These are phyloP conservation scores for Flaveria linearis DNA, from an alignment of 129 eudicot genomes.

Conservation along the genomic window DNA sequence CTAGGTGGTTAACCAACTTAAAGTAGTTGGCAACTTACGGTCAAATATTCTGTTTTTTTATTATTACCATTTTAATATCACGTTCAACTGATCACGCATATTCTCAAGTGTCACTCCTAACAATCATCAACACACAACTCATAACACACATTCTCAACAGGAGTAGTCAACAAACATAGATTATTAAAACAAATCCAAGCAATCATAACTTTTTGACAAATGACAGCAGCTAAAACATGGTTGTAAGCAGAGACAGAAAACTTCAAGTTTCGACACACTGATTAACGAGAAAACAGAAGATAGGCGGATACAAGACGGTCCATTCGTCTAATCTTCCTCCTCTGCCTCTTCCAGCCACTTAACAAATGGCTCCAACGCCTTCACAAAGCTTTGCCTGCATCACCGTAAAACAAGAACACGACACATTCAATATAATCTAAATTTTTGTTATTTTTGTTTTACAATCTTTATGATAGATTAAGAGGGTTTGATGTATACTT, in stretches of 20 bases:
- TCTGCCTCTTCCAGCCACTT: slow-evolving; percentile 99
- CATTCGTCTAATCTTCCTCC: slow-evolving; percentile 67
- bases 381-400: slow-evolving; percentile 92
- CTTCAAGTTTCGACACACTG: slow-evolving; percentile 10
- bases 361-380: slow-evolving; percentile 93
- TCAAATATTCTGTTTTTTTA: too few relatives aligned
- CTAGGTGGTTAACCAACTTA: neutral
- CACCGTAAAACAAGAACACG: neutral
- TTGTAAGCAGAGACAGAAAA: slow-evolving; percentile 14
- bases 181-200: slow-evolving; percentile 35
- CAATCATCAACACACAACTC: neutral
- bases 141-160: neutral
- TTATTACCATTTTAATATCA: too few relatives aligned
- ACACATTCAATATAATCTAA: neutral
- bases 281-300: slow-evolving; percentile 16
- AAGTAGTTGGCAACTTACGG: neutral
- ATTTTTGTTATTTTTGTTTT: neutral
- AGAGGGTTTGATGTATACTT: neutral
- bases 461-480: neutral
- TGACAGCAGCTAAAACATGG: slow-evolving; percentile 17
- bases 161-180: slow-evolving; percentile 29
- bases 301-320: neutral
- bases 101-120: neutral
- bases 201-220: slow-evolving; percentile 25
- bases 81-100: too few relatives aligned